phyloP scores from a whole-genome alignment of 2,329 filamentous ascomycete genomes.

The Fusarium cicatricum region DNA sequence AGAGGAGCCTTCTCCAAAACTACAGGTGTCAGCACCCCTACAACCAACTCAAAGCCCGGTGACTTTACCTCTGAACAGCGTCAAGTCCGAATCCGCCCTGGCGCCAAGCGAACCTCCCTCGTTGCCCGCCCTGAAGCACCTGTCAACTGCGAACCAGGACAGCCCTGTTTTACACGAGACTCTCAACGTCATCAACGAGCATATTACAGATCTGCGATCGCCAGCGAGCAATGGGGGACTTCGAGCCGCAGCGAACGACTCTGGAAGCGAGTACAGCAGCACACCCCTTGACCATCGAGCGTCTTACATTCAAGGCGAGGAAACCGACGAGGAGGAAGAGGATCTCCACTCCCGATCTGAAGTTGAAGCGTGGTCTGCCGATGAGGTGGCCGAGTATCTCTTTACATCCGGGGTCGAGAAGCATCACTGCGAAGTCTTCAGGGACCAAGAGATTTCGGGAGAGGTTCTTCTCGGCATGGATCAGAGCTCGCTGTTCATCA shows the following conservation, averaged over 20 bases:
- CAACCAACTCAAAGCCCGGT: constrained; percentile 41
- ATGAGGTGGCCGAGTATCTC: constrained; percentile 87
- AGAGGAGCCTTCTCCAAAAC: constrained; percentile 46
- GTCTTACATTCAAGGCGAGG: constrained; percentile 92
- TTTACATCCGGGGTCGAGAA: constrained; percentile 86
- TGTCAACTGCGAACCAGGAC: constrained; percentile 58
- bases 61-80: constrained; percentile 56
- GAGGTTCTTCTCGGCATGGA: constrained; percentile 95
- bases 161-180: constrained; percentile 91
- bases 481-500: constrained; percentile 92
- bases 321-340: constrained; percentile 94
- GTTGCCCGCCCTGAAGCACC: constrained; percentile 43
- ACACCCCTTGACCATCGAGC: constrained; percentile 77
- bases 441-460: constrained; percentile 94
- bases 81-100: constrained; percentile 45
- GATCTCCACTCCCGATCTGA: constrained; percentile 72
- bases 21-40: constrained; percentile 42
- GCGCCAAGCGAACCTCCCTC: constrained; percentile 40
- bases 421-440: constrained; percentile 91
- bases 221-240: constrained; percentile 61
- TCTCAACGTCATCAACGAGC: constrained; percentile 94
- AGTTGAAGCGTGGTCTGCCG: constrained; percentile 80
- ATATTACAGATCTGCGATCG: constrained; percentile 84
- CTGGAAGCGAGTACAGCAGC: constrained; percentile 91
- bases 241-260: constrained; percentile 70